Evolutionary conservation across 2,329 filamentous ascomycete species (phyloP).

Genomic region (Sporothrix variecibatus): DNA sequence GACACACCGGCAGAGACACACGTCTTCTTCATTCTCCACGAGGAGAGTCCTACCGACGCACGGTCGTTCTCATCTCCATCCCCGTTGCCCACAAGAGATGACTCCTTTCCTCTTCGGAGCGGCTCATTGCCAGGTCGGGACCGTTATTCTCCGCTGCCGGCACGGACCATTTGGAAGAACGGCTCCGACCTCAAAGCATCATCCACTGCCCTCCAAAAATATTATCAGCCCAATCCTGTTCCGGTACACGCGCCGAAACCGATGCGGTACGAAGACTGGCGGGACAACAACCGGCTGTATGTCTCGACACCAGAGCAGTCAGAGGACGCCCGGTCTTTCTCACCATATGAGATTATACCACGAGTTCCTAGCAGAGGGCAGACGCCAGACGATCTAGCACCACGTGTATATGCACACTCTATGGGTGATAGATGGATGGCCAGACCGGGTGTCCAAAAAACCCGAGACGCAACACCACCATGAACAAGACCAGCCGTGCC

Average conservation of each 20-base stretch:
- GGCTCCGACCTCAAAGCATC: conserved; percentile 26
- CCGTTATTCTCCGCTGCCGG: background rate
- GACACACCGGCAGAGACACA: conserved; percentile 3
- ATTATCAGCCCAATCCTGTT: background rate
- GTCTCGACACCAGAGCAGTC: background rate
- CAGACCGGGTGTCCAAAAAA: too few relatives aligned
- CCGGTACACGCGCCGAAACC: background rate
- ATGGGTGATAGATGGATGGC: background rate
- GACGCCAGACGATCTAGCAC: background rate
- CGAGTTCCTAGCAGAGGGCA: background rate
- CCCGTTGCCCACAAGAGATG: background rate
- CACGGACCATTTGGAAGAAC: conserved; percentile 19
- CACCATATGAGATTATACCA: background rate
- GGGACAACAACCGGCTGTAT: background rate
- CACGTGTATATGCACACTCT: background rate
- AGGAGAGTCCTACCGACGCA: background rate
- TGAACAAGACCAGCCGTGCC: background rate
- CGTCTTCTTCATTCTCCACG: conserved; percentile 24
- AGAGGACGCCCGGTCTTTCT: background rate
- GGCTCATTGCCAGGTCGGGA: background rate
- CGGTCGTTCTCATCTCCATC: conserved; percentile 11
- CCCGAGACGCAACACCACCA: background rate
- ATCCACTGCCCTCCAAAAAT: background rate
- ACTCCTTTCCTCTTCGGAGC: background rate
- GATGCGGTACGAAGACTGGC: conserved; percentile 16